Base-by-base conservation (phyloP, 1,284 basidiomycete species). In the Sporisorium reilianum region DNA sequence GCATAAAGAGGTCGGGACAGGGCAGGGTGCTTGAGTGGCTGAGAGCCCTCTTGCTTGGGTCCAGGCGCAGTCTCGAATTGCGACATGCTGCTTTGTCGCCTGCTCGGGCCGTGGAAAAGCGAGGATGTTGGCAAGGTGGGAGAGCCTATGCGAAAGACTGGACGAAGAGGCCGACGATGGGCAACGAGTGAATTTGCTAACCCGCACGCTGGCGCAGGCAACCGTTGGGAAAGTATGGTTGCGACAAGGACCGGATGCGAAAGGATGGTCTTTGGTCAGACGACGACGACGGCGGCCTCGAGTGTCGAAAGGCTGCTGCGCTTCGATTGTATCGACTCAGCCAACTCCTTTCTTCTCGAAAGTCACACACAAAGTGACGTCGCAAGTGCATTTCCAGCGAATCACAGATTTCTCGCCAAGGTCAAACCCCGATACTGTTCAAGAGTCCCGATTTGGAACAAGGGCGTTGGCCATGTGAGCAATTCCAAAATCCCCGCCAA, bases 1-100 rank as follows among this genome's bases (percentile, higher is more conserved):
- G 66, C 78, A 48, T 80, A 81, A 20, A 81, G 65, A 2, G 80
- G 80, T n/a, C 74, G 42, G 7, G 62, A 49, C 11, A 74, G 66
- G 10, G 64, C 46, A 30, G 69, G 60, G 22, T 69, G 74, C 51
- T 72, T 73, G 5, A 56, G 2, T 1, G 38, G 50, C 6, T 60
- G 66, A 5, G 34, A 32, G 20, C 26, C 40, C 16, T 52, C 26
- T 5, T 28, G 46, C 11, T 23, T 14, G 0, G 23, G 12, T 5
- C 22, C n/a, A 14, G 23, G 12, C 6, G 26, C 20, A 1, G n/a
- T 7, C 9, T 53, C 55, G 34, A 44, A 36, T 18, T 60, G 56
- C 38, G 62, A 63, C 69, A 72, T 72, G 48, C n/a, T 59, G 30
- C 14, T 38, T 20, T 34, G 26, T 0, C 11, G 9, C 18, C 40